Conservation (phyloP, 163 green algal species). For the Scenedesmus sp. region DNA sequence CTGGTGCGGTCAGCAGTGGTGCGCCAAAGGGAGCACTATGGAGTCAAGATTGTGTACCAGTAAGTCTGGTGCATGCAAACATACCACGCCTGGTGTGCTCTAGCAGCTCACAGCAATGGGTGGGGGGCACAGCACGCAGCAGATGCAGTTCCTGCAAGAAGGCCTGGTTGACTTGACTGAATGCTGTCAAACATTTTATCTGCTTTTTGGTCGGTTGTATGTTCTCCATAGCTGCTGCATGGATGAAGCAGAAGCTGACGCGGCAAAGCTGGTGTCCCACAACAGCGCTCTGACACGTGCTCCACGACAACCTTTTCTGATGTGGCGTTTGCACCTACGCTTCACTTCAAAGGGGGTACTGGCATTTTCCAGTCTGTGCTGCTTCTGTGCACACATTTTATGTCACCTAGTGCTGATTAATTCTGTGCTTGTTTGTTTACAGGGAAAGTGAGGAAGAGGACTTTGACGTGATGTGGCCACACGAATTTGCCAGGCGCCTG, state of each 20-base stretch:
- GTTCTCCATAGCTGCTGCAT: not conserved
- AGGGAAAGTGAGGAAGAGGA: conserved; percentile 37
- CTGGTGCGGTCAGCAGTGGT: not conserved
- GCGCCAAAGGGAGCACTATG: conserved; percentile 22
- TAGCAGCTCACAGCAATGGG: too few relatives aligned
- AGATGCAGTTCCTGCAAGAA: not conserved
- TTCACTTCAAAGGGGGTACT: not conserved
- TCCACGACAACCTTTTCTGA: not conserved
- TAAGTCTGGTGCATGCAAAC: not conserved
- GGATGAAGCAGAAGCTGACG: too few relatives aligned
- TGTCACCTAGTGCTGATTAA: not conserved
- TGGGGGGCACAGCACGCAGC: too few relatives aligned
- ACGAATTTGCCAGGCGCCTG: conserved; percentile 13
- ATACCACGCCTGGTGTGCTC: not conserved
- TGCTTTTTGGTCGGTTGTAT: not conserved
- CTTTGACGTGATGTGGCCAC: conserved; percentile 15
- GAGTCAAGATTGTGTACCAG: conserved; percentile 39
- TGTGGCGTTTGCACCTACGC: too few relatives aligned
- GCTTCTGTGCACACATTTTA: not conserved
- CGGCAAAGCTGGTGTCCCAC: not conserved
- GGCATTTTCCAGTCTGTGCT: not conserved
- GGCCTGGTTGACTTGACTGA: not conserved
- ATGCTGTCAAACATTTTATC: not conserved
- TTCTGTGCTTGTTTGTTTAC: not conserved
- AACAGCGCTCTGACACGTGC: not conserved